These are phyloP conservation scores for Spizellomyces punctatus DNA, from an alignment of 192 early-diverging fungal species.

Conservation along the genomic window DNA sequence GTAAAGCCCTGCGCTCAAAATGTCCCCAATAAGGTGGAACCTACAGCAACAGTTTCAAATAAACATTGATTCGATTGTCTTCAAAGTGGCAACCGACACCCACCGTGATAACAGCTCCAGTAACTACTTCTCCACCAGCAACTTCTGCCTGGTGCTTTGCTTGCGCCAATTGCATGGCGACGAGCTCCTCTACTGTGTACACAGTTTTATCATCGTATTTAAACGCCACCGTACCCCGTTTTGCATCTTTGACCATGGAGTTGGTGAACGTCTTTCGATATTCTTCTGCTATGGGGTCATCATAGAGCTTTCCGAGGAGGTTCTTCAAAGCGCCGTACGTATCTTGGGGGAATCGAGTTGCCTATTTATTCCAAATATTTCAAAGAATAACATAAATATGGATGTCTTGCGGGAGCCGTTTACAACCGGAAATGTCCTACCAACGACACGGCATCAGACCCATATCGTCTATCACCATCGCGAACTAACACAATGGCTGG, in stretches of 20 bases:
- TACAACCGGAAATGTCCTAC: slow-evolving; percentile 21
- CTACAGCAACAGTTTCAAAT: slow-evolving; percentile 37
- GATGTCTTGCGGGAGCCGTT: background rate
- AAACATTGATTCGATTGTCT: background rate
- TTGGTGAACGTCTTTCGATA: slow-evolving; percentile 80
- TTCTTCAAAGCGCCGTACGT: slow-evolving; percentile 85
- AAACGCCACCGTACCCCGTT: slow-evolving; percentile 72
- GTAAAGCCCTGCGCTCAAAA: slow-evolving; percentile 86
- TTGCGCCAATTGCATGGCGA: slow-evolving; percentile 90
- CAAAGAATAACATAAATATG: background rate
- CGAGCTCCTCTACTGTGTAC: slow-evolving; percentile 83
- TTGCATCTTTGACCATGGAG: slow-evolving; percentile 71
- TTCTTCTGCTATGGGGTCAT: slow-evolving; percentile 64
- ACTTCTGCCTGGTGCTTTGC: slow-evolving; percentile 83
- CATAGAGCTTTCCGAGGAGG: slow-evolving; percentile 76
- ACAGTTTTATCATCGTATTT: slow-evolving; percentile 57
- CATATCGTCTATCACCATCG: slow-evolving; percentile 86
- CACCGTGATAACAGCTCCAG: slow-evolving; percentile 91
- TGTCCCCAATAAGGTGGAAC: slow-evolving; percentile 91
- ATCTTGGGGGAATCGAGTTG: slow-evolving; percentile 76
- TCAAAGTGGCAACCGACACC: background rate
- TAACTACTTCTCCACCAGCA: slow-evolving; percentile 70
- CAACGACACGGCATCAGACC: slow-evolving; percentile 79
- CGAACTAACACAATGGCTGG: slow-evolving; percentile 74
- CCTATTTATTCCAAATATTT: slow-evolving; percentile 48